phyloP scores from a whole-genome alignment of 2,329 filamentous ascomycete genomes.

The Endoconidiophora laricicola region DNA sequence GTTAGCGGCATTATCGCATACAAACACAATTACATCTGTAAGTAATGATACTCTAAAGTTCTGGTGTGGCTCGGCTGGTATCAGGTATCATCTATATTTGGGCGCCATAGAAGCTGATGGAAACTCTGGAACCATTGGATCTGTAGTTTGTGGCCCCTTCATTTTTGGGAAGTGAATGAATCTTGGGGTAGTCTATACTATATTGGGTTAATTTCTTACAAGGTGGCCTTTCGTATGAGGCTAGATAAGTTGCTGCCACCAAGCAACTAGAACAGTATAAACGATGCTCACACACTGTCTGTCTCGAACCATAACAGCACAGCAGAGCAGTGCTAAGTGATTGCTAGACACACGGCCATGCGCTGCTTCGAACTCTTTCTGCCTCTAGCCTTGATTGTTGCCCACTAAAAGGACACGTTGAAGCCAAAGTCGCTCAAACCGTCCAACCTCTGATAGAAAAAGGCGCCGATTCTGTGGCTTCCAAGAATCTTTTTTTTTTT shows the following conservation, averaged over 20 bases:
- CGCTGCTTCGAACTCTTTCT: too few relatives aligned
- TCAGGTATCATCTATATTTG: conserved; percentile 3
- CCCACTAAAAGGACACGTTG: conserved; percentile 14
- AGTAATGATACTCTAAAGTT: too few relatives aligned
- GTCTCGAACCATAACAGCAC: accelerated
- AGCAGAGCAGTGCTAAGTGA: too few relatives aligned
- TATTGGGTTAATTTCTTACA: not conserved
- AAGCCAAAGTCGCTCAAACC: conserved; percentile 3
- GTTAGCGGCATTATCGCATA: too few relatives aligned
- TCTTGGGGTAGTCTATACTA: too few relatives aligned
- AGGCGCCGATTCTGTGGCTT: not conserved
- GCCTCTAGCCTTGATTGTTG: conserved; percentile 1
- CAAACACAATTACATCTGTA: too few relatives aligned
- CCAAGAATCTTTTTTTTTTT: conserved; percentile 1
- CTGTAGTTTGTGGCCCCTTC: not conserved
- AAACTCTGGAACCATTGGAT: not conserved
- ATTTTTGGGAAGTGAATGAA: not conserved
- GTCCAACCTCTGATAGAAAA: conserved; percentile 8
- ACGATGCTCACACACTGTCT: too few relatives aligned
- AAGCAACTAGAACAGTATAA: not conserved
- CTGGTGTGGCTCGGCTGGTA: not conserved
- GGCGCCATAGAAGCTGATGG: conserved; percentile 6
- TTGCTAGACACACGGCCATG: too few relatives aligned
- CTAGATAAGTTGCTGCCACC: not conserved
- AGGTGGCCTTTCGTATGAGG: not conserved